phyloP scores from a whole-genome alignment of 495 filamentous ascomycete genomes.

The Bacidia rubella region DNA sequence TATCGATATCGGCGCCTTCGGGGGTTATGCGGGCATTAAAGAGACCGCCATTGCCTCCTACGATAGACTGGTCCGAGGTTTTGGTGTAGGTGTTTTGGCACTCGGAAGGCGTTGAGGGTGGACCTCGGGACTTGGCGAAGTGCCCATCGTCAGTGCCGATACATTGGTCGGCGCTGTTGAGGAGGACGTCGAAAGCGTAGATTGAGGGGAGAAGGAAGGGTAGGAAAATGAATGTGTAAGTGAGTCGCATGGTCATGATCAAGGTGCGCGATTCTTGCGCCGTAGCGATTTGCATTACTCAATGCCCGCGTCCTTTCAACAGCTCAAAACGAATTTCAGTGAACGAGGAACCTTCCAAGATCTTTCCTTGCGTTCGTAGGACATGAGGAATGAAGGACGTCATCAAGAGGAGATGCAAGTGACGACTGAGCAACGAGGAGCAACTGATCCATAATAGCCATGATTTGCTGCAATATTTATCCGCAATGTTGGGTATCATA shows the following conservation, averaged over 20 bases:
- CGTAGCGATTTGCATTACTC: background rate
- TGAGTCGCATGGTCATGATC: too few relatives aligned
- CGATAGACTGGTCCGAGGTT: background rate
- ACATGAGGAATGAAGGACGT: background rate
- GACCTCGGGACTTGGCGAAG: background rate
- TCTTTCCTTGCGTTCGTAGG: background rate
- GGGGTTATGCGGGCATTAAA: background rate
- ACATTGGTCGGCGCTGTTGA: background rate
- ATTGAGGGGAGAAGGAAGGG: background rate
- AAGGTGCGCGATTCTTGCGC: background rate
- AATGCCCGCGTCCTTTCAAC: background rate
- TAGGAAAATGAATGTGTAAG: background rate
- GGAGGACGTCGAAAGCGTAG: background rate
- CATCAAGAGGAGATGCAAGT: too few relatives aligned
- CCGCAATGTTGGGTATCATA: too few relatives aligned
- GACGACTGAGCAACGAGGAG: too few relatives aligned
- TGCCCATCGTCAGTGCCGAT: background rate
- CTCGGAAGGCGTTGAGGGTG: background rate
- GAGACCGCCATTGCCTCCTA: background rate
- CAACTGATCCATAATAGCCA: too few relatives aligned
- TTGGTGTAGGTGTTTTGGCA: background rate
- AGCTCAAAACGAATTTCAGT: background rate
- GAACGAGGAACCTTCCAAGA: background rate
- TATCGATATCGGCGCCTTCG: background rate
- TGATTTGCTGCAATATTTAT: too few relatives aligned